Evolutionary conservation across 192 early-diverging fungal species (phyloP), one percentile per base, ranked within the genome.

Genomic region (Rhizoclosmatium globosum): DNA sequence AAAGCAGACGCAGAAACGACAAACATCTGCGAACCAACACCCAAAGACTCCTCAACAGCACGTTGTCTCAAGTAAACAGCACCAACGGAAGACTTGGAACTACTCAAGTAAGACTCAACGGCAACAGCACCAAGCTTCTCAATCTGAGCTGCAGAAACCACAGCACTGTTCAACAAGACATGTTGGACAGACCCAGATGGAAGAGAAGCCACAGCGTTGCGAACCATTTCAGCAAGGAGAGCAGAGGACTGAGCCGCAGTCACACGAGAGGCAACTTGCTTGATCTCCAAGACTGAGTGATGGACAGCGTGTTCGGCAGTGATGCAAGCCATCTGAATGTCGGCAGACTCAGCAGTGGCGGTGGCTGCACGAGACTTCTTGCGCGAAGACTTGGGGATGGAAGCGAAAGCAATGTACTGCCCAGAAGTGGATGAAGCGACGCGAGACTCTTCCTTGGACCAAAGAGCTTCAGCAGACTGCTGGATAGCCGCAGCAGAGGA

Each of bases 301-400:
- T 21, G 7, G 7, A 47, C 15, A 2, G 56, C 7, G 47, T 57
- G 47, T 57, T 69, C 48, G 44, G 68, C 77, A 31, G 77, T 71
- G 68, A 79, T n/a, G 58, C 72, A 79, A 13, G 77, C 77, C 50
- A 66, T 68, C 19, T 71, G 77, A 38, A 79, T 67, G 11, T 79
- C 67, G 11, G 46, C 68, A 2, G 42, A 58, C 9, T 48, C 77
- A 31, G 45, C 68, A 1, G 65, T 3, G 17, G 77, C 47, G 44
- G 77, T 13, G 47, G 48, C 68, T 4, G 60, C 41, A 7, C 77
- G 77, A 17, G 77, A 42, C 64, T 76, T 76, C 64, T 80, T 80
- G 64, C 79, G 79, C 1, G 79, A 74, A 41, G 64, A 65, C 41
- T 68, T 64, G 50, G 79, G 79, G 58, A 80, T 76, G 2, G 44